These are phyloP conservation scores for Cutaneotrichosporon cyanovorans DNA, from an alignment of 1,284 basidiomycete species.

Conservation along the genomic window DNA sequence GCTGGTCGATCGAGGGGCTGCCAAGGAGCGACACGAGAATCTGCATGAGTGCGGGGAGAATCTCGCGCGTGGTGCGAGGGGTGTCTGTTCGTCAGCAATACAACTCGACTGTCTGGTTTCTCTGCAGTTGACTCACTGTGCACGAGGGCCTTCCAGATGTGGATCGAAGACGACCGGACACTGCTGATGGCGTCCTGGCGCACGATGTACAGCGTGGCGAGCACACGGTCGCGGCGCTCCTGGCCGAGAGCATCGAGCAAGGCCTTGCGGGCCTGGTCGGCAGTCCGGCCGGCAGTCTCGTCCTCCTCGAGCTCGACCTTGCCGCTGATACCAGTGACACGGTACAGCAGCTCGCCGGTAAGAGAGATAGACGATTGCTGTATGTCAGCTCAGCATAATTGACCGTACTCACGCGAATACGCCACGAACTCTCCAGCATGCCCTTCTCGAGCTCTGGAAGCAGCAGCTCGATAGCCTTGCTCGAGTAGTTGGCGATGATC, in stretches of 20 bases:
- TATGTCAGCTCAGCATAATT: conserved; percentile 2
- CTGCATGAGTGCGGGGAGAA: conserved; percentile 76
- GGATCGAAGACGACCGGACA: conserved; percentile 85
- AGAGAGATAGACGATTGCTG: conserved; percentile 92
- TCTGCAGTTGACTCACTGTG: conserved; percentile 53
- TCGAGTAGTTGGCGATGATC: conserved; percentile 94
- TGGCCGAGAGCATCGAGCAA: conserved; percentile 80
- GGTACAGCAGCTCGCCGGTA: conserved; percentile 92
- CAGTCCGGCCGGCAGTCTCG: conserved; percentile 56
- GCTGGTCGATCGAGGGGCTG: conserved; percentile 71
- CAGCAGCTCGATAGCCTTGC: conserved; percentile 84
- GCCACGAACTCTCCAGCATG: conserved; percentile 91
- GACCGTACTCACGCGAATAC: conserved; percentile 70
- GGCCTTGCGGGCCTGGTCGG: conserved; percentile 72
- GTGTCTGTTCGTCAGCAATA: conserved; percentile 27
- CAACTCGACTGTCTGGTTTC: not conserved
- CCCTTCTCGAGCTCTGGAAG: conserved; percentile 90
- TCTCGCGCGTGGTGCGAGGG: conserved; percentile 69
- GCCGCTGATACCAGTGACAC: conserved; percentile 92
- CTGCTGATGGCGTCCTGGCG: conserved; percentile 87
- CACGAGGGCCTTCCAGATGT: conserved; percentile 98
- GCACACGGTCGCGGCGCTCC: conserved; percentile 81
- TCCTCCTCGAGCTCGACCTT: conserved; percentile 84
- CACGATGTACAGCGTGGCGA: conserved; percentile 81
- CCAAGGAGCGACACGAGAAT: conserved; percentile 70